phyloP scores from a whole-genome alignment of 148 eudicot genomes.

The Fagopyrum esculentum region DNA sequence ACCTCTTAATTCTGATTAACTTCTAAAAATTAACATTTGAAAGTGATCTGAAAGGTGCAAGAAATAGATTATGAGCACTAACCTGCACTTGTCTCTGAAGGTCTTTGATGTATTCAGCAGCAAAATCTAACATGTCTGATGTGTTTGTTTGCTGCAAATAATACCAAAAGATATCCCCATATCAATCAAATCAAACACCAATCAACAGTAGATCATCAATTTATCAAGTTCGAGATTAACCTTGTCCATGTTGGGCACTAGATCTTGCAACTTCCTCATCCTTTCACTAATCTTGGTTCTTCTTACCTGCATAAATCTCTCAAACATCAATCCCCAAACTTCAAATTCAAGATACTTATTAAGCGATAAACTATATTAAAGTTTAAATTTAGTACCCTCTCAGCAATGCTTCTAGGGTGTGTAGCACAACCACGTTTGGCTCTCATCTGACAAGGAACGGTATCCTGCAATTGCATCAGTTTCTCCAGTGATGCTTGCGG shows the following conservation, averaged over 20 bases:
- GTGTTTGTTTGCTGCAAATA: conserved; percentile 18
- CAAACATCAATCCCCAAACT: neutral
- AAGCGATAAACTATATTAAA: neutral
- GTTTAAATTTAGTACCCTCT: conserved; percentile 8
- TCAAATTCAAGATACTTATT: neutral
- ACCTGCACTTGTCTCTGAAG: conserved; percentile 16
- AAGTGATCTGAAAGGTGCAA: neutral
- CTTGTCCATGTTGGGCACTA: conserved; percentile 97
- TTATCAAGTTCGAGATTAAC: conserved; percentile 22
- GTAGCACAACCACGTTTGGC: conserved; percentile 16
- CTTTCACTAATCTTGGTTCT: conserved; percentile 86
- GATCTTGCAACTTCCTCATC: conserved; percentile 85
- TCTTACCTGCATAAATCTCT: conserved; percentile 41
- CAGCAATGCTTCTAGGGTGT: conserved; percentile 16
- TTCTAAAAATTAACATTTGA: neutral
- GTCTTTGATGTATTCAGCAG: conserved; percentile 15
- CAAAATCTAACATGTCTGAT: conserved; percentile 16
- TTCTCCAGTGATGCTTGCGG: conserved; percentile 59
- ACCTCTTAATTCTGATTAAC: neutral
- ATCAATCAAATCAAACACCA: neutral
- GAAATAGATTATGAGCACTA: neutral
- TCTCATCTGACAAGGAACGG: conserved; percentile 13
- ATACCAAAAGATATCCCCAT: neutral
- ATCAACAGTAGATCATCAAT: neutral
- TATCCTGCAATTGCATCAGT: conserved; percentile 30